These are phyloP conservation scores for Phaeodactylum tricornutum DNA, from an alignment of 108 stramenopile genomes.

Conservation along the genomic window DNA sequence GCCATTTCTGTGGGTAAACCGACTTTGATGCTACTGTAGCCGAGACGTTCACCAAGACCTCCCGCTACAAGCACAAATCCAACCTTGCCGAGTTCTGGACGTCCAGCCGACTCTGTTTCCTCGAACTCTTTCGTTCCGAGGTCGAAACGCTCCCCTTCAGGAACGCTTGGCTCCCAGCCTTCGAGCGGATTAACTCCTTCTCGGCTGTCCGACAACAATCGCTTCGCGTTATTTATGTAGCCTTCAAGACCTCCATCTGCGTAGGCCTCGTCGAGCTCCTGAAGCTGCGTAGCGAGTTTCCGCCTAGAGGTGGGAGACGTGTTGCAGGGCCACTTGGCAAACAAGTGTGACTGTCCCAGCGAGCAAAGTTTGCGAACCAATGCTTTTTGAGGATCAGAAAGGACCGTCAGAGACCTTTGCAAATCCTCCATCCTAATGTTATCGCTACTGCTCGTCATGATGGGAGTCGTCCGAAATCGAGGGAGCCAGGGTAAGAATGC, in stretches of 20 bases:
- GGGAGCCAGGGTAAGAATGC: too few relatives aligned
- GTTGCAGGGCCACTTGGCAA: constrained; percentile 1
- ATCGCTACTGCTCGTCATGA: too few relatives aligned
- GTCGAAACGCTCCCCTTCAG: constrained; percentile 55
- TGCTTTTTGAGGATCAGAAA: too few relatives aligned
- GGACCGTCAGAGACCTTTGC: too few relatives aligned
- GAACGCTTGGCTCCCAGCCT: constrained; percentile 87
- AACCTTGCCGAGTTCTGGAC: constrained; percentile 44
- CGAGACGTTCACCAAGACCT: constrained; percentile 96
- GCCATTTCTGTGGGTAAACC: constrained; percentile 87
- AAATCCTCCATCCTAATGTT: too few relatives aligned
- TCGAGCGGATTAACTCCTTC: constrained; percentile 91
- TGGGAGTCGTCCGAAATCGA: too few relatives aligned
- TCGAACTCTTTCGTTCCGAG: constrained; percentile 54
- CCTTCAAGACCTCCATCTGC: constrained; percentile 34
- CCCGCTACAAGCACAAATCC: constrained; percentile 91
- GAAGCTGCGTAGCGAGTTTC: constrained; percentile 46
- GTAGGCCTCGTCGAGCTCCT: constrained; percentile 48
- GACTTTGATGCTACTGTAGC: constrained; percentile 94
- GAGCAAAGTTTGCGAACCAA: too few relatives aligned
- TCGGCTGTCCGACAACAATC: constrained; percentile 42
- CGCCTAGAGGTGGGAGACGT: too few relatives aligned
- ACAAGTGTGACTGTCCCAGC: constrained; percentile 1
- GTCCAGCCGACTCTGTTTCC: constrained; percentile 45
- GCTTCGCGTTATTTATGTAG: constrained; percentile 61